phyloP scores from a whole-genome alignment of 495 filamentous ascomycete species.

The Penicillium paxilli region DNA sequence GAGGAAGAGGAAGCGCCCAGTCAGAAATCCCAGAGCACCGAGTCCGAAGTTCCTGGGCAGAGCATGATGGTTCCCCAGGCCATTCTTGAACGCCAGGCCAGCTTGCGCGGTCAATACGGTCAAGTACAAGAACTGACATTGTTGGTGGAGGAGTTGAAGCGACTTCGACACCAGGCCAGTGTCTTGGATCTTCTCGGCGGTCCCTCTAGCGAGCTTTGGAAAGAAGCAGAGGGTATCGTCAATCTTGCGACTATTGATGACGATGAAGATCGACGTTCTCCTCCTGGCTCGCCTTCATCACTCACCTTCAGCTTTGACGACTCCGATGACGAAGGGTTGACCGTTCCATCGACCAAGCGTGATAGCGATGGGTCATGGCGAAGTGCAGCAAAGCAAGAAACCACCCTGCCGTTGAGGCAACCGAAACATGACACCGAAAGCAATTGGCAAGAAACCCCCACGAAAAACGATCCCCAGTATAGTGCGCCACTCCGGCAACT shows the following conservation, averaged over 20 bases:
- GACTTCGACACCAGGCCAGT: constrained; percentile 61
- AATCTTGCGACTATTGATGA: constrained; percentile 82
- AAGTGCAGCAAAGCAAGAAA: constrained; percentile 1
- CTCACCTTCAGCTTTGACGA: constrained; percentile 56
- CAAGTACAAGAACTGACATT: constrained; percentile 83
- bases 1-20: constrained; percentile 33
- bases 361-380: constrained; percentile 39
- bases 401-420: constrained; percentile 3
- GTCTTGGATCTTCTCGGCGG: constrained; percentile 66
- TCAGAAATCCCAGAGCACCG: constrained; percentile 25
- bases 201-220: constrained; percentile 65
- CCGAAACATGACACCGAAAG: constrained; percentile 29
- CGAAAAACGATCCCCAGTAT: background rate
- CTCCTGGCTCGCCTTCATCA: constrained; percentile 52
- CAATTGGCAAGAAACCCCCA: constrained; percentile 7
- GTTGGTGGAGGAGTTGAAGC: constrained; percentile 78
- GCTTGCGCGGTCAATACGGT: constrained; percentile 80
- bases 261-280: constrained; percentile 56
- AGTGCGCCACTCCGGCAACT: constrained; percentile 20
- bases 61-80: constrained; percentile 77
- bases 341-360: constrained; percentile 29
- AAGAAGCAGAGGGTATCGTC: constrained; percentile 86
- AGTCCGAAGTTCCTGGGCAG: constrained; percentile 23
- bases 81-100: constrained; percentile 82
- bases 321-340: constrained; percentile 59